Base-by-base conservation (phyloP, 176 grass and related monocot species). In the Bolboschoenus planiculmis region DNA sequence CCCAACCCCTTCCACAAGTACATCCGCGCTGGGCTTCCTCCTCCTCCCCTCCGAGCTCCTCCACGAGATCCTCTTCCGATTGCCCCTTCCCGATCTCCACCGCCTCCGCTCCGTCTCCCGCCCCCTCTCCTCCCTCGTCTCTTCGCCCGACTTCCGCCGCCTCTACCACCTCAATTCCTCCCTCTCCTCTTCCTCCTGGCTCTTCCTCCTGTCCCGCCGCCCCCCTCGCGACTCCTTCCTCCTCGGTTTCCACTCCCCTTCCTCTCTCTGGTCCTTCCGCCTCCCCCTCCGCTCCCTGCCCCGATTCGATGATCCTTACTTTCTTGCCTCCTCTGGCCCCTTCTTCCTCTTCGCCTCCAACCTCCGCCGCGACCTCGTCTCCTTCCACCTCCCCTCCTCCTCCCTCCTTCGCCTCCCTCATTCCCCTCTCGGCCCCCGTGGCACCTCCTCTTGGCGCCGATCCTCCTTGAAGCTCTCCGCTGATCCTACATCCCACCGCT, bases 321-420 rank as follows among this genome's bases (percentile, higher is more conserved):
- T 98, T 79, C 90, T 98, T 1, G 92, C 92, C 29, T 92, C 96
- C 16, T 98, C 96, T 0, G 96, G 89, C 0, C 88, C 82, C 67
- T 88, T 92, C 61, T 98, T 98, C 83, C 90, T 98, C 2, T 98
- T 98, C 84, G 92, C 90, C 7, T 93, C 96, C 56, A 98, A 98
- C 78, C 87, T 89, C n/a, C 86, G 89, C 26, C 92, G 89, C 11
- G 96, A 95, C 80, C 92, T 98, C 37, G 86, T 98, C 0, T 89
- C 88, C 3, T 86, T 91, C 50, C 88, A 98, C 83, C 84, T 98
- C 33, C 87, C 92, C 3, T 83, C 91, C 4, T 91, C 87, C 10
- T 53, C 87, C 2, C 83, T 91, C 10, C 84, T 86, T 1, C 87
- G 92, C 1, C 57, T 93, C 7, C 96, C 96, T 34, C 85, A 90